A percentile compares a stretch with the other conserved stretches of the same genome.
phyloP scores from a whole-genome alignment of 1,139 yeast genomes.

The Geotrichum aggregatum region DNA sequence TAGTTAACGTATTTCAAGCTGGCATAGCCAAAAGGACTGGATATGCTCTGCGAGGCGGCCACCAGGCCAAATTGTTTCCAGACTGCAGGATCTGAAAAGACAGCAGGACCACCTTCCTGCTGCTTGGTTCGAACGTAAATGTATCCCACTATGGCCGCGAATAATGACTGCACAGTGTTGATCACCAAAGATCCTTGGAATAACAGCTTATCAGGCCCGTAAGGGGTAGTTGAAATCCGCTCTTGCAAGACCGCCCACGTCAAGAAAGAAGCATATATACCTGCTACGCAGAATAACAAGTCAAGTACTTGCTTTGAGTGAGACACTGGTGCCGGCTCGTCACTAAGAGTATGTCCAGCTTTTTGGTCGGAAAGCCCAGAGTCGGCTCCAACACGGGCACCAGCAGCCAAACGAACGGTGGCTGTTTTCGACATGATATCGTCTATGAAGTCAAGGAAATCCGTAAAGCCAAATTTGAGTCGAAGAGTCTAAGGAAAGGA shows the following conservation, averaged over 20 bases:
- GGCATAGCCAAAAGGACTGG: constrained; percentile 75
- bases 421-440: constrained; percentile 6
- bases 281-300: constrained; percentile 55
- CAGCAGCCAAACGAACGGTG: constrained; percentile 4
- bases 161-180: constrained; percentile 65
- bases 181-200: constrained; percentile 76
- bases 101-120: constrained; percentile 30
- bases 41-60: constrained; percentile 71
- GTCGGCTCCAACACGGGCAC: neutral
- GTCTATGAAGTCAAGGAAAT: neutral
- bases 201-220: constrained; percentile 54
- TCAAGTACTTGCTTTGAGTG: constrained; percentile 18
- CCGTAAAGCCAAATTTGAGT: neutral
- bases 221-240: constrained; percentile 73
- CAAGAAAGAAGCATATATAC: constrained; percentile 79
- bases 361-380: neutral
- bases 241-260: constrained; percentile 93
- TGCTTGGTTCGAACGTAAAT: constrained; percentile 48
- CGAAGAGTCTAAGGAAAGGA: neutral
- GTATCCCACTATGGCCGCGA: constrained; percentile 68
- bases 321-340: neutral
- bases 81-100: constrained; percentile 27
- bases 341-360: neutral
- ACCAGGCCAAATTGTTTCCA: constrained; percentile 53
- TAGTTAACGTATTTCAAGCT: constrained; percentile 82